Evolutionary conservation across 306 rosid genomes (phyloP), one percentile per base, ranked within the genome.

Genomic region (Gillenia trifoliata): DNA sequence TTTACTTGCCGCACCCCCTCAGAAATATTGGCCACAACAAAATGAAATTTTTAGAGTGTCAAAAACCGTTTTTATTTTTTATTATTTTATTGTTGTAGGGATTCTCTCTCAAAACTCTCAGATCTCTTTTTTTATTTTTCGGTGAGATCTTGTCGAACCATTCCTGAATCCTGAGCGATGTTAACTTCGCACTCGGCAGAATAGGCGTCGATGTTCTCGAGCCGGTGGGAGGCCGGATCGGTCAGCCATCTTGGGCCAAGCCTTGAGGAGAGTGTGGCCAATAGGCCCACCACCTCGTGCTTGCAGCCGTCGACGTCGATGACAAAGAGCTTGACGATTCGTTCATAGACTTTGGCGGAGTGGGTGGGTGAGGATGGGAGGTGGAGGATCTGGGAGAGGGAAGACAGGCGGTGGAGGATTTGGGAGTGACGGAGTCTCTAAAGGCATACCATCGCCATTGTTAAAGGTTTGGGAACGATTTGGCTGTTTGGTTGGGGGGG

Each of bases 141-240:
- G 93, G 86, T 0, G 96, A 96, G 6, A 94, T 95, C 88, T 65
- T 90, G 0, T 94, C 88, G 45, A 90, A 84, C 98, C 98, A 91
- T 22, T n/a, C n/a, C n/a, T n/a, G 38, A 34, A 5, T 93, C 96
- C 75, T 91, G 88, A 23, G 96, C 92, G 72, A 94, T 91, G 83
- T 56, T 91, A 60, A 91, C 97, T 83, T 94, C 95, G 74, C 98
- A 94, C 70, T 94, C 88, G 4, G 95, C 84, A 0, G 95, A 88
- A 77, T 97, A 94, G 1, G 98, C 97, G 47, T 90, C 95, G 85
- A 91, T 94, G 4, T 94, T 92, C 57, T 94, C 95, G 0, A 91
- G 88, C 10, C 91, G 90, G 81, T 94, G 97, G 9, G 98, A 87
- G 5, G 74, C 95, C 1, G 97, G 97, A 29, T 94, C 98, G 49